Conservation (phyloP, 2,329 filamentous ascomycete genomes). For the Talaromyces piceae region DNA sequence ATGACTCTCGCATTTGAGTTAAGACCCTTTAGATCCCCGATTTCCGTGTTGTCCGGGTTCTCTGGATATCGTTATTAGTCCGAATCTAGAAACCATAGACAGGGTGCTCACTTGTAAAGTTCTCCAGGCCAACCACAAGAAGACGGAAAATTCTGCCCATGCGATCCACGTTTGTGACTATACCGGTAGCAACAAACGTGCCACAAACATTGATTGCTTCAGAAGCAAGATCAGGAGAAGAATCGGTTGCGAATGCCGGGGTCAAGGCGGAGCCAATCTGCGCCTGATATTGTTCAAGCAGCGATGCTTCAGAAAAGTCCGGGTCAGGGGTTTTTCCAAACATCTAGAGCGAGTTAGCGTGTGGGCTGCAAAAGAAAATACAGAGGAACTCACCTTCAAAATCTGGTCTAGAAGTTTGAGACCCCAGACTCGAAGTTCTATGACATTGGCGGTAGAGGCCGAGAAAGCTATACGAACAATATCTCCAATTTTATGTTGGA, state of each 20-base stretch:
- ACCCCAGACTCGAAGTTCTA: conserved; percentile 83
- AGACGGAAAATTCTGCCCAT: conserved; percentile 98
- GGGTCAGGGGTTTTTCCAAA: conserved; percentile 94
- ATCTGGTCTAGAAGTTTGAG: conserved; percentile 90
- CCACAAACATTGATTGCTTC: conserved; percentile 96
- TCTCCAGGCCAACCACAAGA: conserved; percentile 81
- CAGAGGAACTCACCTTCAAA: conserved; percentile 51
- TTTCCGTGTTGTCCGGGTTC: conserved; percentile 72
- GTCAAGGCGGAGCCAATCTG: conserved; percentile 96
- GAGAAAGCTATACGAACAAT: conserved; percentile 96
- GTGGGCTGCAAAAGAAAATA: neutral
- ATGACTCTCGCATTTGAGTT: conserved; percentile 96
- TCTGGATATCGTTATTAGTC: conserved; percentile 24
- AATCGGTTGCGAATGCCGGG: conserved; percentile 90
- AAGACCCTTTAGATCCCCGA: conserved; percentile 85
- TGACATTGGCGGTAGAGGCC: conserved; percentile 85
- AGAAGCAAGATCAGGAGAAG: conserved; percentile 88
- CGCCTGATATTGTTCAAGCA: conserved; percentile 96
- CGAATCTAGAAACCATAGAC: neutral
- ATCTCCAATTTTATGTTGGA: conserved; percentile 81
- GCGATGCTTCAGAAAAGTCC: conserved; percentile 92
- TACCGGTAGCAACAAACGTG: conserved; percentile 94
- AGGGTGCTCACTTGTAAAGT: conserved; percentile 61
- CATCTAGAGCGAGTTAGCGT: conserved; percentile 44
- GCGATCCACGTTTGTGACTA: conserved; percentile 94